Conservation (phyloP, 352 stramenopile species). For the Globisporangium uncinulatum region DNA sequence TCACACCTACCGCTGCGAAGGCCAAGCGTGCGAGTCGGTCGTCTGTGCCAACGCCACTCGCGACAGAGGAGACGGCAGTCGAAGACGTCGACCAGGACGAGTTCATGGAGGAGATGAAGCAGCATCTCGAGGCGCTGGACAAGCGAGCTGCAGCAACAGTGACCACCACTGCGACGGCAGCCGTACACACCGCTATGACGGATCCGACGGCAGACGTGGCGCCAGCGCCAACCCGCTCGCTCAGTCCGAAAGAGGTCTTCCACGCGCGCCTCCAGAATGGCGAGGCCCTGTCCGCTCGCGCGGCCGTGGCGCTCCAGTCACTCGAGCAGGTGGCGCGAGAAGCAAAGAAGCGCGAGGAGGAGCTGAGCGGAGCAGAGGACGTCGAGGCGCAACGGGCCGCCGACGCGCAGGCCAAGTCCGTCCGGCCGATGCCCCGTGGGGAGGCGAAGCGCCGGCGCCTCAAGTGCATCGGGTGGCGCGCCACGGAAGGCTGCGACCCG, state of each 20-base stretch:
- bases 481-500: constrained; percentile 21
- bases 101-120: constrained; percentile 3
- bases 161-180: not conserved
- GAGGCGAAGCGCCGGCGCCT: constrained; percentile 12
- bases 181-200: not conserved
- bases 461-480: constrained; percentile 23
- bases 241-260: constrained; percentile 10
- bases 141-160: not conserved
- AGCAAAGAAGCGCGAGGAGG: constrained; percentile 6
- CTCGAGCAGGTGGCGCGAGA: constrained; percentile 6
- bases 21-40: not conserved
- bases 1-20: not conserved
- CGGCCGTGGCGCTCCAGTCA: not conserved
- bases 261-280: constrained; percentile 7
- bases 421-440: constrained; percentile 18
- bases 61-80: not conserved
- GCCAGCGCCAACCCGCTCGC: not conserved
- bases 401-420: constrained; percentile 21
- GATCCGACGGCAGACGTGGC: not conserved
- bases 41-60: not conserved
- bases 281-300: not conserved
- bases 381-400: constrained; percentile 11
- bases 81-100: not conserved
- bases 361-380: constrained; percentile 6
- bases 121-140: not conserved